phyloP scores from a whole-genome alignment of 345 rosid genomes.

The Balakata baccata region DNA sequence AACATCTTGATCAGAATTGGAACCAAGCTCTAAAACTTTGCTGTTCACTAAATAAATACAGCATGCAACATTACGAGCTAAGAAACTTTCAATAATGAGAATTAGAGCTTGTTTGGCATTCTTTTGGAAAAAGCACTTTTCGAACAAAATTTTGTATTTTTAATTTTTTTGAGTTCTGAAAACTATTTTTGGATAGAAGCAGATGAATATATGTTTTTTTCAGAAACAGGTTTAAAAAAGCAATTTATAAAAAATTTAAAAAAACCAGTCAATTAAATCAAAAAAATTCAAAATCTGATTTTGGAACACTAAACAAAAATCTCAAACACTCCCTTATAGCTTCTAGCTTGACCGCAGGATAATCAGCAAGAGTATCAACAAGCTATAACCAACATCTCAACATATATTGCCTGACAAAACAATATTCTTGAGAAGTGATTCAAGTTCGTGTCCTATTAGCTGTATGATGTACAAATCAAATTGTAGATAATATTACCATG shows the following conservation, averaged over 20 bases:
- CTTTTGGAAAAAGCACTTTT: too few relatives aligned
- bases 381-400: neutral
- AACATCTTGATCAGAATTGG: constrained; percentile 21
- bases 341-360: neutral
- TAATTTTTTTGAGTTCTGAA: too few relatives aligned
- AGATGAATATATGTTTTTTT: too few relatives aligned
- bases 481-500: neutral
- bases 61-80: neutral
- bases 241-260: too few relatives aligned
- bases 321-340: too few relatives aligned
- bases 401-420: neutral
- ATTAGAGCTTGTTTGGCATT: neutral
- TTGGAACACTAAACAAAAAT: too few relatives aligned
- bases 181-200: too few relatives aligned
- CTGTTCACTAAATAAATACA: neutral
- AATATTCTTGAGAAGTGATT: neutral
- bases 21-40: constrained; percentile 6
- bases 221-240: too few relatives aligned
- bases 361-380: neutral
- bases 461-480: too few relatives aligned
- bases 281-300: too few relatives aligned
- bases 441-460: neutral
- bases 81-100: neutral
- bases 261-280: too few relatives aligned
- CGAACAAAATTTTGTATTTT: too few relatives aligned